Conservation (phyloP, 306 rosid genomes). For the Glycyrrhiza uralensis region DNA sequence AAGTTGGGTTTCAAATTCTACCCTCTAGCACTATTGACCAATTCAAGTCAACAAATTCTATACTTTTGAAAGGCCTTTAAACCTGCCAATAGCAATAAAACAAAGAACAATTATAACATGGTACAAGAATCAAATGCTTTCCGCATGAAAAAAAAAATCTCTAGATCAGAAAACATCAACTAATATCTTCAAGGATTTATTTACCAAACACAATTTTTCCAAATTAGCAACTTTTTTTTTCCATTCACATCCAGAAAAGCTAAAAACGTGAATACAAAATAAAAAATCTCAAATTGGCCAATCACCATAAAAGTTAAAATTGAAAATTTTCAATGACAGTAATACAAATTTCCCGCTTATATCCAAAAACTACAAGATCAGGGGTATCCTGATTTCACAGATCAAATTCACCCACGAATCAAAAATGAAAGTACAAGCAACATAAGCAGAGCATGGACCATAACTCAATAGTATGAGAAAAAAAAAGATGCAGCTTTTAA, state of each 20-base stretch:
- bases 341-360: not conserved
- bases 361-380: not conserved
- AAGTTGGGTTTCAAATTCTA: not conserved
- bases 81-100: slow-evolving; percentile 31
- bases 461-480: not conserved
- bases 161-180: not conserved
- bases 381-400: not conserved
- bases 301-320: not conserved
- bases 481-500: not conserved
- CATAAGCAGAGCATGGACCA: not conserved
- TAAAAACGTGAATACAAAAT: not conserved
- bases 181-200: not conserved
- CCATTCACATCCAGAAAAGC: not conserved
- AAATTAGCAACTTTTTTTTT: not conserved
- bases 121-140: not conserved
- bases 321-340: not conserved
- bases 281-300: not conserved
- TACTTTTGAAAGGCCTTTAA: not conserved
- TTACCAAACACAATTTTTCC: not conserved
- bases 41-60: not conserved
- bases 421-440: not conserved
- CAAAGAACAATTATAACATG: not conserved
- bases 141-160: not conserved
- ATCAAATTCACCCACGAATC: not conserved
- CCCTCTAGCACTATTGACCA: slow-evolving; percentile 10